Conservation (phyloP, 2,329 filamentous ascomycete species). For the Gyromitra esculenta region DNA sequence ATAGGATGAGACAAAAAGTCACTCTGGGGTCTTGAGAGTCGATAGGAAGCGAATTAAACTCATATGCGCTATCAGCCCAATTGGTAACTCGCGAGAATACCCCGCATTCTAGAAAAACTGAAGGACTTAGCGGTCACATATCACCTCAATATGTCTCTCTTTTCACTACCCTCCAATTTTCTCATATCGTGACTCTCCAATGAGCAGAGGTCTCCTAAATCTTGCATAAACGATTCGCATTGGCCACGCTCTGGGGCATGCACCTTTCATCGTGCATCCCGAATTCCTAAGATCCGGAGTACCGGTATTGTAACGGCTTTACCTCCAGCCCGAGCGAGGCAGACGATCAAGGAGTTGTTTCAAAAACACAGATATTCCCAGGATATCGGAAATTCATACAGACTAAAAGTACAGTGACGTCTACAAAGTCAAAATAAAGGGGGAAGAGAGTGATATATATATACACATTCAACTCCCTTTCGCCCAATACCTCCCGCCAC, state of each 20-base stretch:
- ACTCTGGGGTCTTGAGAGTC: slow-evolving; percentile 19
- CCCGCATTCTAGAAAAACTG: slow-evolving; percentile 50
- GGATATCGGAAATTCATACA: slow-evolving; percentile 46
- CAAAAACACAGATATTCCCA: slow-evolving; percentile 49
- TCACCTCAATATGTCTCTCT: slow-evolving; percentile 42
- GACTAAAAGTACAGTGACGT: slow-evolving; percentile 38
- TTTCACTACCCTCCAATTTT: slow-evolving; percentile 27
- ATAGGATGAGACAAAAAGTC: slow-evolving; percentile 43
- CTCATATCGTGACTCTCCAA: slow-evolving; percentile 41
- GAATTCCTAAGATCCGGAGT: slow-evolving; percentile 45
- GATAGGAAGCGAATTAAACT: slow-evolving; percentile 42
- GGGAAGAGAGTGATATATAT: slow-evolving; percentile 20
- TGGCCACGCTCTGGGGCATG: slow-evolving; percentile 38
- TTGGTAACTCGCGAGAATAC: slow-evolving; percentile 43
- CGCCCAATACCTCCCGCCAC: slow-evolving; percentile 56
- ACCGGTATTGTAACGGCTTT: slow-evolving; percentile 50
- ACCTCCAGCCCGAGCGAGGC: slow-evolving; percentile 40
- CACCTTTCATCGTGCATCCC: slow-evolving; percentile 49
- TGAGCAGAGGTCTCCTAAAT: slow-evolving; percentile 35
- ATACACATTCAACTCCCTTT: slow-evolving; percentile 50
- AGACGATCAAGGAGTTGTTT: slow-evolving; percentile 48
- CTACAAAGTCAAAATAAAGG: slow-evolving; percentile 35
- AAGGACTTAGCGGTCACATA: slow-evolving; percentile 52
- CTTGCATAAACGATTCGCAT: slow-evolving; percentile 29
- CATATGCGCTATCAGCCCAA: slow-evolving; percentile 48